Base-by-base conservation (phyloP, 2,329 filamentous ascomycete genomes). In the Aspergillus flavus region DNA sequence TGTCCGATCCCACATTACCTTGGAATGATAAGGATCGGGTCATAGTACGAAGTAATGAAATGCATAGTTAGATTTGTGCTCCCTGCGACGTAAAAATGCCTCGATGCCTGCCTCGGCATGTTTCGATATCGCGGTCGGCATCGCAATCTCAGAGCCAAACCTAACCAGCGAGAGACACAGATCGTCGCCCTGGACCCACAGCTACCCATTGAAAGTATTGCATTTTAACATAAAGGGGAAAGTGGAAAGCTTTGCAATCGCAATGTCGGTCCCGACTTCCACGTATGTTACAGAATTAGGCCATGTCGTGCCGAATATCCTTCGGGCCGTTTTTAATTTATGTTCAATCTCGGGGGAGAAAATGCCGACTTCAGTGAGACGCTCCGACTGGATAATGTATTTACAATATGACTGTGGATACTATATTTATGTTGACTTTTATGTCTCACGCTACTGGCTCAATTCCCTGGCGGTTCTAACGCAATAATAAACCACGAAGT, bases 301-400 rank as follows among this genome's bases (percentile, higher is more conserved):
- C 52, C 52, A 23, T 36, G 52, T 30, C 52, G 52, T 54, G 52
- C 52, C 52, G 52, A 54, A 21, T 54, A 21, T 23, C 52, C 32
- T 23, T 54, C 52, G 30, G 52, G 30, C 52, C 52, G 52, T 36
- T 54, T 54, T 30, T 54, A 53, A 54, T 54, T 36, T 16, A 54
- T 54, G 52, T 16, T 16, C 28, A 23, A 23, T 54, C 28, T 54
- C 30, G 30, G 50, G 34, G 30, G 6, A 19, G 26, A 54, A 12
- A 30, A n/a, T 21, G n/a, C 52, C 52, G 52, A 54, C 30, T 54
- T 36, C 11, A 23, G 19, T 21, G 6, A 36, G 11, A 54, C 21
- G n/a, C 4, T 2, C 52, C 50, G 30, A 34, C 10, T 54, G 11
- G 19, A 36, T 36, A 4, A 19, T 3, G 10, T 36, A 36, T 36